Evolutionary conservation across 805 yeast genomes (phyloP), one percentile per base, ranked within the genome.

Genomic region (Spathaspora girioi): DNA sequence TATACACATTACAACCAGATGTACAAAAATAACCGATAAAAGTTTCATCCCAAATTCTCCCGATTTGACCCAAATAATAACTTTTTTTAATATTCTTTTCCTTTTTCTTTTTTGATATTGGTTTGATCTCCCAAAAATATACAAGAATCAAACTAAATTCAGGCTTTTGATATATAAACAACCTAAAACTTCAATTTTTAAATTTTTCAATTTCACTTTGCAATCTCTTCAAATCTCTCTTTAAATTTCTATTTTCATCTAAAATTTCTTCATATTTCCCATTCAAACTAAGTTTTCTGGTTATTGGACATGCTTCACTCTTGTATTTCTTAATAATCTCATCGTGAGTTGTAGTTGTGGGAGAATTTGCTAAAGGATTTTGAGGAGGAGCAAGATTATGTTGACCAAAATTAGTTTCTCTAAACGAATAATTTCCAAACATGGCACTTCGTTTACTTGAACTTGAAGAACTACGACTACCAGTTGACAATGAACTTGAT

Each of bases 191-290:
- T 35, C 18, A 35, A 6, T 35, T 35, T 14, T 35, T 35, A 4
- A 35, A 35, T 4, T 35, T 35, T 20, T 50, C 49, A 31, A 53
- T 4, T 50, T 53, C 45, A 23, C 20, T 17, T 19, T 53, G 55
- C 27, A 55, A 48, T 31, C 35, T 43, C 12, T 43, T 45, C 26
- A 56, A 29, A 47, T 55, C 58, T 35, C 46, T 44, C 38, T 45
- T 54, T 23, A 57, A 41, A 43, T 38, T 49, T 12, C 48, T 32
- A 45, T 51, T 56, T 29, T 57, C 59, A 38, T 54, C 56, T 2
- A 49, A 11, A 43, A 50, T 45, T 15, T 51, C 47, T 26, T 51
- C 54, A 43, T 51, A 51, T 27, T 41, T 45, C 3, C 43, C 35
- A 41, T 50, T 50, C 29, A 50, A 18, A 46, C 52, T 46, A 11